phyloP scores from a whole-genome alignment of 352 stramenopile species.

The Globisporangium ultimum region DNA sequence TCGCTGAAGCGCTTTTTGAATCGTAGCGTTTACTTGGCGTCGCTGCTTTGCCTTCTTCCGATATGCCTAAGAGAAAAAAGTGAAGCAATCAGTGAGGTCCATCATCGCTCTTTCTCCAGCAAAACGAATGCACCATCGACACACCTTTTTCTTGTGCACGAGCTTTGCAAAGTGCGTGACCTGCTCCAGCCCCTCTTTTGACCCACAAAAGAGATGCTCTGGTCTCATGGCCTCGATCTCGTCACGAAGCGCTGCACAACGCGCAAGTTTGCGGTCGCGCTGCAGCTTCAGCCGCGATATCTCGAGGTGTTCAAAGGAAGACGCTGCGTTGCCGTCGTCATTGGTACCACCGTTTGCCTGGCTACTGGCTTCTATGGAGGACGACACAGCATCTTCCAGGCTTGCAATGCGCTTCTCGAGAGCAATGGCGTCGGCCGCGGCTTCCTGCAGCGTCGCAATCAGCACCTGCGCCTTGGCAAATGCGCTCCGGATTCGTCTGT shows the following conservation, averaged over 20 bases:
- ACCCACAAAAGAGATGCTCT: slow-evolving; percentile 12
- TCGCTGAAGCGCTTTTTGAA: slow-evolving; percentile 4
- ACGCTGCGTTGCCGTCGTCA: neutral
- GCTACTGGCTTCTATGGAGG: too few relatives aligned
- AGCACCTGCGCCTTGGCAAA: slow-evolving; percentile 8
- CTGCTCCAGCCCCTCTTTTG: neutral
- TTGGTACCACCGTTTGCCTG: too few relatives aligned
- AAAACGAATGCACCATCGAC: neutral
- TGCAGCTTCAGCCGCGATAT: slow-evolving; percentile 24
- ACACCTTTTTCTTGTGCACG: slow-evolving; percentile 30
- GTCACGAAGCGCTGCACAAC: slow-evolving; percentile 18
- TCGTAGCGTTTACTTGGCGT: slow-evolving; percentile 5
- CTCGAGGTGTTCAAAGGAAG: slow-evolving; percentile 9
- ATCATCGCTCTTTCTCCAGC: too few relatives aligned
- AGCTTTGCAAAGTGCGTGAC: slow-evolving; percentile 19
- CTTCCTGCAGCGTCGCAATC: slow-evolving; percentile 17
- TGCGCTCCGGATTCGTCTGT: slow-evolving; percentile 5
- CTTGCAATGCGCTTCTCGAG: slow-evolving; percentile 12
- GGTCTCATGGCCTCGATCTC: slow-evolving; percentile 19
- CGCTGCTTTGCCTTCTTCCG: slow-evolving; percentile 13
- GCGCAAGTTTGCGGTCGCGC: slow-evolving; percentile 16
- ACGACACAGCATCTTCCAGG: neutral
- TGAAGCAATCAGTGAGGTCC: neutral
- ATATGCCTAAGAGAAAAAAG: neutral
- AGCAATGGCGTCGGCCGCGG: slow-evolving; percentile 15